These are phyloP conservation scores for Dimocarpus longan DNA, from an alignment of 345 rosid species.

Conservation along the genomic window DNA sequence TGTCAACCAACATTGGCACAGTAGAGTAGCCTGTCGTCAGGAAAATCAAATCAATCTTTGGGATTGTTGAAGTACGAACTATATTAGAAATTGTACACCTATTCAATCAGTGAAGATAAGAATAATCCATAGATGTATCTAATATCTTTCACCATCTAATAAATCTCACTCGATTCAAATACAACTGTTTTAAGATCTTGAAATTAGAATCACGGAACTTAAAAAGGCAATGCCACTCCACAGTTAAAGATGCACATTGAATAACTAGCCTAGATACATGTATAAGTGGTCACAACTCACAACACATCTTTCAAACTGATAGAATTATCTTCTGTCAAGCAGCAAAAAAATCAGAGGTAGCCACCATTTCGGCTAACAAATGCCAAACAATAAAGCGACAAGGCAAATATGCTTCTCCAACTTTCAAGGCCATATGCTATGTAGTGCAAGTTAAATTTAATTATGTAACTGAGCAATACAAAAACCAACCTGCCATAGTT, in stretches of 20 bases:
- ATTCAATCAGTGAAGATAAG: no score
- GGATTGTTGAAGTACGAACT: no score
- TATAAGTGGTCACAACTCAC: not conserved
- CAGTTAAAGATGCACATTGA: not conserved
- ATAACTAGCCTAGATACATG: not conserved
- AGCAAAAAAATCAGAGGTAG: no score
- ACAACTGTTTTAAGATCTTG: not conserved
- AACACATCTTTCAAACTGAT: not conserved
- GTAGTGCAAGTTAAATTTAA: not conserved
- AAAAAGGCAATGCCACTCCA: not conserved
- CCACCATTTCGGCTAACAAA: no score
- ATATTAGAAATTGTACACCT: no score
- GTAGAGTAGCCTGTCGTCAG: not conserved
- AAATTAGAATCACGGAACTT: not conserved
- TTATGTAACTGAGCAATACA: not conserved
- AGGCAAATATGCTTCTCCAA: not conserved
- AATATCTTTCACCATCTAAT: no score
- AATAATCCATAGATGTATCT: no score
- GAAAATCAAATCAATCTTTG: no score
- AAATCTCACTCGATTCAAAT: not conserved
- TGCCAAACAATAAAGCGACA: no score
- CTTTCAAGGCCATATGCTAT: not conserved
- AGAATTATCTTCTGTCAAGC: not conserved
- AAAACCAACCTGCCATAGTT: slow-evolving; percentile 62
- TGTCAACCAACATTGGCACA: no score